phyloP scores from a whole-genome alignment of 2,329 filamentous ascomycete species.

The Penicillium capsulatum region DNA sequence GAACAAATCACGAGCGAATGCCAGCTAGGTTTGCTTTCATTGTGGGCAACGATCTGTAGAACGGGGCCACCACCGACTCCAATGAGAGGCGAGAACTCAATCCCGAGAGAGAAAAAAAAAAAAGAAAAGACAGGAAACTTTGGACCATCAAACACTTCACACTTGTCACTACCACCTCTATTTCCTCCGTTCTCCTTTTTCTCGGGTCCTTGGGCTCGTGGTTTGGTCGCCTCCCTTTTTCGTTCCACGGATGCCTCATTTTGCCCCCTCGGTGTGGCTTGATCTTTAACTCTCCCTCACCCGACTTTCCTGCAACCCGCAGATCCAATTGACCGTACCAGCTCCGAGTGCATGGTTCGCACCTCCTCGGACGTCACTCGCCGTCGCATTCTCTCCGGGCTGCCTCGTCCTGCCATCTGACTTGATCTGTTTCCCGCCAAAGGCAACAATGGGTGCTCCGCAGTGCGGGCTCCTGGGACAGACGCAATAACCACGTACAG shows the following conservation, averaged over 20 bases:
- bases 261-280: no score
- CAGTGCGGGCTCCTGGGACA: slow-evolving; percentile 24
- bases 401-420: slow-evolving; percentile 7
- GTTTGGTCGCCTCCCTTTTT: no score
- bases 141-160: no score
- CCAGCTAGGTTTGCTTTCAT: not conserved
- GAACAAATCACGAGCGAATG: slow-evolving; percentile 10
- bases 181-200: no score
- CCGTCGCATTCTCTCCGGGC: slow-evolving; percentile 6
- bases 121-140: not conserved
- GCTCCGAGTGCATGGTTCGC: not conserved
- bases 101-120: slow-evolving; percentile 4
- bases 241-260: no score
- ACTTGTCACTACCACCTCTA: not conserved
- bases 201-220: no score
- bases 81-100: slow-evolving; percentile 10
- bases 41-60: slow-evolving; percentile 13
- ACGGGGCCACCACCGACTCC: slow-evolving; percentile 12
- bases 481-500: slow-evolving; percentile 24
- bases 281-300: no score
- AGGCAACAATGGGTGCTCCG: slow-evolving; percentile 35
- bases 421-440: slow-evolving; percentile 8
- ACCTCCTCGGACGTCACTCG: not conserved
- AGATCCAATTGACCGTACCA: not conserved
- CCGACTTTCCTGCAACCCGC: not conserved